Percentiles rank a stretch among this genome's conserved stretches.
phyloP scores from a whole-genome alignment of 345 rosid species.

The Gynandropsis gynandra region DNA sequence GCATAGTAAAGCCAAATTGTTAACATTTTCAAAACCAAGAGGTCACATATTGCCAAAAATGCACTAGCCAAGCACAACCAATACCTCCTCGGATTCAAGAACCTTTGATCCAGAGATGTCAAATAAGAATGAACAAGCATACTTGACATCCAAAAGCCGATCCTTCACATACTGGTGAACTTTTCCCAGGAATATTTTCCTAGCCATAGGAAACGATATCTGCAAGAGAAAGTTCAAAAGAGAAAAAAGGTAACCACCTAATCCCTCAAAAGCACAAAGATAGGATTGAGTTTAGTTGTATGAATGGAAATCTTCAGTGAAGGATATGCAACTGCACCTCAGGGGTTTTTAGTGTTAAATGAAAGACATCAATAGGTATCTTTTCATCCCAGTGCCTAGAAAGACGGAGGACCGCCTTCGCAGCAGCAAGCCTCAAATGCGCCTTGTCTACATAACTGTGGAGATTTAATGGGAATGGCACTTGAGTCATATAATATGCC shows the following conservation, averaged over 20 bases:
- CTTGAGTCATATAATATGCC: background rate
- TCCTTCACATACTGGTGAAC: slow-evolving; percentile 91
- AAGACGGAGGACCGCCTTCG: slow-evolving; percentile 88
- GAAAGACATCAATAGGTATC: slow-evolving; percentile 71
- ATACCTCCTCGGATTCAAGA: slow-evolving; percentile 71
- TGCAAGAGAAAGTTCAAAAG: slow-evolving; percentile 25
- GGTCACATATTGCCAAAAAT: slow-evolving; percentile 10
- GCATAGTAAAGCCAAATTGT: slow-evolving; percentile 15
- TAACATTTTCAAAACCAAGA: slow-evolving; percentile 19
- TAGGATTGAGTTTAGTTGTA: background rate
- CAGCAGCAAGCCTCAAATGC: slow-evolving; percentile 88
- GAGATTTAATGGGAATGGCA: slow-evolving; percentile 18
- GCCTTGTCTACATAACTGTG: slow-evolving; percentile 82
- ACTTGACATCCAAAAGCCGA: slow-evolving; percentile 72
- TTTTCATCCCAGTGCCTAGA: slow-evolving; percentile 86
- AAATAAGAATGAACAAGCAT: slow-evolving; percentile 77
- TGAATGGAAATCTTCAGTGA: slow-evolving; percentile 7
- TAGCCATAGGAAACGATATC: slow-evolving; percentile 76
- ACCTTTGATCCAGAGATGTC: slow-evolving; percentile 37
- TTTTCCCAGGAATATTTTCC: slow-evolving; percentile 64
- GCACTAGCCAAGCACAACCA: slow-evolving; percentile 24
- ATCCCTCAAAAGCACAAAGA: slow-evolving; percentile 11
- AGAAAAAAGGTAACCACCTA: slow-evolving; percentile 1
- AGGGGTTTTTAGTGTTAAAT: slow-evolving; percentile 57
- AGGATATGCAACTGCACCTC: slow-evolving; percentile 43